Base-by-base conservation (phyloP, 768 basidiomycete genomes). In the Tulasnella sp. region DNA sequence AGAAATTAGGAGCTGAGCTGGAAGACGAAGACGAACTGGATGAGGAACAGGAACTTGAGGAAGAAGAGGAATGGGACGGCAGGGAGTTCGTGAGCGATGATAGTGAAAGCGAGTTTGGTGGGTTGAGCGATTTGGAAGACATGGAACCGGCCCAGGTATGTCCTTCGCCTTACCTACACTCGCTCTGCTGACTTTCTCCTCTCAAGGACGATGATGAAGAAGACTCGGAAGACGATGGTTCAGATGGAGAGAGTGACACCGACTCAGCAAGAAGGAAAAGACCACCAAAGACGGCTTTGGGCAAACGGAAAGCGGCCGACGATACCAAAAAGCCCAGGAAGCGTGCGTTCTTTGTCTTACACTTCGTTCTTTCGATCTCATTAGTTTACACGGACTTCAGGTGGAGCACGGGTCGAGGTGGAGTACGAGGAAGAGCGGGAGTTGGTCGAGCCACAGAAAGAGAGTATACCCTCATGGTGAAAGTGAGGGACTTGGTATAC, bases 391-490 rank as follows among this genome's bases (percentile, higher is more conserved):
- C 2, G 3, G 16, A 32, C 32, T 46, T 40, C 83, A 91, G 91
- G 87, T 82, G 93, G 91, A 26, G 92, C 95, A 18, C 87, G 91
- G 80, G 92, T 99, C 82, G 94, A 98, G 83, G 92, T 99, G 82
- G 97, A 98, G 84, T 98, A 98, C 90, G 96, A 99, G 84, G 90
- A 94, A 83, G 96, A 98, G 85, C 87, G 92, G 84, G 94, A 84
- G 79, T 85, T 85, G 37, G 80, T 67, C 29, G 11, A 26, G 6
- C 32, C 61, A 11, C 61, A 67, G 15, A 67, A 67, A 35, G 61
- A 67, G 29, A 67, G 61, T 29, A 67, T 67, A 29, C 26, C 26
- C 29, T 26, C 61, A 1, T 67, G 29, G 61, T 67, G 32, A 67
- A 32, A 26, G 11, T 26, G 15, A 18, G 61, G 61, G 87, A 32